Base-by-base conservation (phyloP, 1,284 basidiomycete species). In the Sphaerobolus stellatus region DNA sequence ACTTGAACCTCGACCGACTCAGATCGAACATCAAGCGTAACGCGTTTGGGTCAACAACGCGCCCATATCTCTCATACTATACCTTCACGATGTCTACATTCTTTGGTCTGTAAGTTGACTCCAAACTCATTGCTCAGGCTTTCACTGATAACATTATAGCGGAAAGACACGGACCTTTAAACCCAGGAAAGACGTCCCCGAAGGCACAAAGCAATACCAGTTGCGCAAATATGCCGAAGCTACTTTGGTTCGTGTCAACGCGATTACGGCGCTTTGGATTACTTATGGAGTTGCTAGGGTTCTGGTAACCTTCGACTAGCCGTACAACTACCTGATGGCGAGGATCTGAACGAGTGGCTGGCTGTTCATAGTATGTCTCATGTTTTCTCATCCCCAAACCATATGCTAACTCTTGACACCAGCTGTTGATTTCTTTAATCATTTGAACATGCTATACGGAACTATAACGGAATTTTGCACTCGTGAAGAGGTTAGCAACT, bases 381-480 rank as follows among this genome's bases (percentile, higher is more conserved):
- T 50, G 41, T 47, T 40, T 31, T 13, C 36, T 30, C 22, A 22
- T 45, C 41, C 31, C 24, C 30, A 22, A 24, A 16, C 13, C 20
- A 43, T 1, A n/a, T 38, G 33, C 34, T 29, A n/a, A n/a, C 16
- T 27, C 45, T 20, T 45, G 48, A 43, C 24, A 47, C n/a, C 63
- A 96, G 93, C 91, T 31, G 92, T 96, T 54, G 93, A 96, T 68
- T 96, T 96, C 72, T 96, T 96, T 79, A 96, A 96, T 68, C 93
- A 96, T 68, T 74, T 96, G 60, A 96, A 96, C 70, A 96, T 96
- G 93, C 75, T 96, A 13, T 98, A 97, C 66, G 94, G 94, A 8
- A 97, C 94, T 4, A 85, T 98, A 18, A 95, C 94, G 5, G 94
- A 98, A 72, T 98, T 98, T 67, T 98, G 94, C 70, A 96, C 91